These are phyloP conservation scores for Nematocida ironsii DNA, from an alignment of 371 early-diverging fungal species.

Conservation along the genomic window DNA sequence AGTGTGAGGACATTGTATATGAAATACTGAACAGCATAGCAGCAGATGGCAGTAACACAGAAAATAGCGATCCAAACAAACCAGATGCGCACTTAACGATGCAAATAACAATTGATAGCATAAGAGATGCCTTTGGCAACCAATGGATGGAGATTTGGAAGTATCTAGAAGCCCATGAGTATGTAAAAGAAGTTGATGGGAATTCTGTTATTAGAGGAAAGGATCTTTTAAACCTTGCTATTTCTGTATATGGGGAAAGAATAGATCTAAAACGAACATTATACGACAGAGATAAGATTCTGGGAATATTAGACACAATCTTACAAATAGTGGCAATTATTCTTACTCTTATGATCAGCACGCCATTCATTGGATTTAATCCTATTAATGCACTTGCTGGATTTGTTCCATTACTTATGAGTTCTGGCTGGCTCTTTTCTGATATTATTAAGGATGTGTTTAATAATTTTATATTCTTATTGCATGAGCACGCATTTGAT, in stretches of 20 bases:
- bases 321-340: constrained; percentile 51
- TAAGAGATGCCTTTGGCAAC: constrained; percentile 23
- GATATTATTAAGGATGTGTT: constrained; percentile 70
- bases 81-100: constrained; percentile 53
- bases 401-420: constrained; percentile 65
- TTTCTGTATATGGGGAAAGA: constrained; percentile 58
- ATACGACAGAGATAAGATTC: constrained; percentile 67
- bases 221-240: constrained; percentile 30
- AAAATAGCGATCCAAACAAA: constrained; percentile 54
- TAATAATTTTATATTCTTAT: constrained; percentile 69
- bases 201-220: constrained; percentile 49
- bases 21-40: constrained; percentile 46
- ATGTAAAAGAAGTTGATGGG: constrained; percentile 15
- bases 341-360: constrained; percentile 57
- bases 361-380: constrained; percentile 65
- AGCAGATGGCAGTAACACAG: constrained; percentile 38
- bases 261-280: constrained; percentile 65
- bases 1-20: constrained; percentile 58
- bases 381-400: constrained; percentile 65
- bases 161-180: constrained; percentile 12
- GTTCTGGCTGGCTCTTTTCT: constrained; percentile 70
- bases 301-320: constrained; percentile 66
- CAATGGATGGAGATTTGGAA: constrained; percentile 57
- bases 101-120: constrained; percentile 49
- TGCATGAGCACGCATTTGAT: constrained; percentile 69